Conservation (phyloP, 768 basidiomycete genomes). For the Tubosaeta sp. region DNA sequence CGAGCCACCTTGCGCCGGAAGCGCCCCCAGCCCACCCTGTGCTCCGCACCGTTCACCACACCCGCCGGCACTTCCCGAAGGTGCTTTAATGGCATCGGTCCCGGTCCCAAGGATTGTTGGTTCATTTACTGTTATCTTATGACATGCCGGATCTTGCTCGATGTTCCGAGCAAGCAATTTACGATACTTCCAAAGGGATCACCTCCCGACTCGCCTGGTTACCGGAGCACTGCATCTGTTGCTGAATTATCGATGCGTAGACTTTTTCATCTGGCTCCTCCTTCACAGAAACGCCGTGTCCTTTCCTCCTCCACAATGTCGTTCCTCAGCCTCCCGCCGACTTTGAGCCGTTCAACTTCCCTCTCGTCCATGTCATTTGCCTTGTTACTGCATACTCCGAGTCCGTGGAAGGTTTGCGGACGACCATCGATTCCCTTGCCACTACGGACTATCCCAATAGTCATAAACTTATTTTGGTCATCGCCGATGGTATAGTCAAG, state of each 20-base stretch:
- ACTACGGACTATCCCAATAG: slow-evolving; percentile 98
- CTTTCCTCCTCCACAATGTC: slow-evolving; percentile 88
- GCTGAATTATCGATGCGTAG: slow-evolving; percentile 36
- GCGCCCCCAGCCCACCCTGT: slow-evolving; percentile 42
- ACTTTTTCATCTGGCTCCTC: slow-evolving; percentile 38
- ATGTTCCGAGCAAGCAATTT: slow-evolving; percentile 63
- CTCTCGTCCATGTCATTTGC: slow-evolving; percentile 88
- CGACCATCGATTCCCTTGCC: slow-evolving; percentile 96
- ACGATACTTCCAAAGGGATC: slow-evolving; percentile 46
- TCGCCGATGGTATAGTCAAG: slow-evolving; percentile 98
- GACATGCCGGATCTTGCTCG: slow-evolving; percentile 73
- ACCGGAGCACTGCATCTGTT: slow-evolving; percentile 76
- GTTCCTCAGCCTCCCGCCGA: slow-evolving; percentile 90
- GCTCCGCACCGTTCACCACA: slow-evolving; percentile 37
- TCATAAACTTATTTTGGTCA: slow-evolving; percentile 93
- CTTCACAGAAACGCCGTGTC: slow-evolving; percentile 74
- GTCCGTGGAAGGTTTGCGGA: slow-evolving; percentile 91
- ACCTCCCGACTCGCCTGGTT: slow-evolving; percentile 67
- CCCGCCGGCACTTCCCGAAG: slow-evolving; percentile 37
- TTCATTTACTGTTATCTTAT: slow-evolving; percentile 90
- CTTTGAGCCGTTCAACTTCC: slow-evolving; percentile 94
- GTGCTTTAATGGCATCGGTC: slow-evolving; percentile 69
- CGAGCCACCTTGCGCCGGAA: slow-evolving; percentile 77
- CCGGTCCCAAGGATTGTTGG: slow-evolving; percentile 91
- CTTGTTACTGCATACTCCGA: slow-evolving; percentile 99